Conservation (phyloP, 2,329 filamentous ascomycete species). For the Verticillium tricorpus region DNA sequence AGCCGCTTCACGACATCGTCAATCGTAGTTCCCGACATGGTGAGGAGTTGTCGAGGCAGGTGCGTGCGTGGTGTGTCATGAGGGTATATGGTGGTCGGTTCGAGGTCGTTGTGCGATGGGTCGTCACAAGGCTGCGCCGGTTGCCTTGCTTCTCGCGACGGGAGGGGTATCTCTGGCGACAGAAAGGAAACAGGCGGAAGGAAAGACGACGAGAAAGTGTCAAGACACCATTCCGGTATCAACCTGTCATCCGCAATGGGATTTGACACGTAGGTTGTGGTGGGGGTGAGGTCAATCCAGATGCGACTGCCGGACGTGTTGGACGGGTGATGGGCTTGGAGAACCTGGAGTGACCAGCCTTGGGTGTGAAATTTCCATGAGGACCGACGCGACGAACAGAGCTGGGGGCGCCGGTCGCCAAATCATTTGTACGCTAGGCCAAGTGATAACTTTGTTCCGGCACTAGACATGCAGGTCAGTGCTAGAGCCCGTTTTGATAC, state of each 20-base stretch:
- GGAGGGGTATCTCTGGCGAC: constrained; percentile 9
- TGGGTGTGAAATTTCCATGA: constrained; percentile 31
- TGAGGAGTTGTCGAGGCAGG: not conserved
- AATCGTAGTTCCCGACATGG: constrained; percentile 57
- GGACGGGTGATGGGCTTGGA: not conserved
- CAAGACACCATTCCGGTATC: not conserved
- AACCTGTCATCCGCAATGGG: not conserved
- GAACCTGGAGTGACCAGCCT: not conserved
- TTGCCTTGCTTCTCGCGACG: not conserved
- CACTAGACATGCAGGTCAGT: not conserved
- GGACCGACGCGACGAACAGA: constrained; percentile 19
- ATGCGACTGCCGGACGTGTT: not conserved
- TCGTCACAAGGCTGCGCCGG: not conserved
- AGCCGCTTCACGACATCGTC: constrained; percentile 61
- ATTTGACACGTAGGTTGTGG: not conserved
- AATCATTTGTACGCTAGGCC: constrained; percentile 35
- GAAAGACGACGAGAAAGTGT: not conserved
- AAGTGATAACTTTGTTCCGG: constrained; percentile 30
- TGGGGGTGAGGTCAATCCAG: not conserved
- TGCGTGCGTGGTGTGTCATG: not conserved
- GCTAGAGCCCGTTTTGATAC: not conserved
- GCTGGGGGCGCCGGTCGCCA: constrained; percentile 34
- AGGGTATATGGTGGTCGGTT: not conserved
- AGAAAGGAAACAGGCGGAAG: constrained; percentile 2
- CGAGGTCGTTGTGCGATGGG: not conserved